Evolutionary conservation across 441 rosid genomes (phyloP).

Genomic region (Syzygium malaccense): DNA sequence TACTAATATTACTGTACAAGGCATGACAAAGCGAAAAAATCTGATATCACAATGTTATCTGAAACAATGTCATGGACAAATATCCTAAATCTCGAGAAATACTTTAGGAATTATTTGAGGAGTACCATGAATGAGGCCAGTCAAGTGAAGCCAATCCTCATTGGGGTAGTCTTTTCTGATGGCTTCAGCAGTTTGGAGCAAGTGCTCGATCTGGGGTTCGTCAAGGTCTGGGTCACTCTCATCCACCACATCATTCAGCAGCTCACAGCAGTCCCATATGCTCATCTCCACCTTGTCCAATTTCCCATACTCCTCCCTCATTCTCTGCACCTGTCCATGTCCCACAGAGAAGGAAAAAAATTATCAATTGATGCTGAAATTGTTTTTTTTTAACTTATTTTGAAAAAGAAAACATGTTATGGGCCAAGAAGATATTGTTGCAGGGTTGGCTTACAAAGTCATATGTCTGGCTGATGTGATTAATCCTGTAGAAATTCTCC

Average conservation of each 20-base stretch:
- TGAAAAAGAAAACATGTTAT: not conserved
- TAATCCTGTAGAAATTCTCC: conserved; percentile 6
- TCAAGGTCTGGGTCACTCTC: conserved; percentile 16
- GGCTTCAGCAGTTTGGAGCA: conserved; percentile 10
- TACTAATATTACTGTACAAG: not conserved
- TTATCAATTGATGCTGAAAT: not conserved
- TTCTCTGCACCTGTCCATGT: conserved; percentile 1
- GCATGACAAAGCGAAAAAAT: not conserved
- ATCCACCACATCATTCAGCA: conserved; percentile 12
- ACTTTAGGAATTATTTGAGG: not conserved
- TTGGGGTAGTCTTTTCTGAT: conserved; percentile 8
- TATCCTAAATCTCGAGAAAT: not conserved
- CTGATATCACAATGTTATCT: not conserved
- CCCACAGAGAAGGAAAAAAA: not conserved
- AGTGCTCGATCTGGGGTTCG: conserved; percentile 14
- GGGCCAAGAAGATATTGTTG: not conserved
- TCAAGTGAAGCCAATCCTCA: conserved; percentile 15
- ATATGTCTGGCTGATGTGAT: conserved; percentile 12
- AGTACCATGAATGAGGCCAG: conserved; percentile 10
- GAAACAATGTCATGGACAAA: not conserved
- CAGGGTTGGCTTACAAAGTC: not conserved
- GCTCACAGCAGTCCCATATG: conserved; percentile 15
- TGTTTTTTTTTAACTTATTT: not conserved
- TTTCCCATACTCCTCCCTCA: conserved; percentile 11
- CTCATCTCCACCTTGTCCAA: conserved; percentile 13